Percentiles rank a stretch among this genome's conserved stretches.
These are phyloP conservation scores for Phallus indusiatus DNA, from an alignment of 768 basidiomycete genomes.

Conservation along the genomic window DNA sequence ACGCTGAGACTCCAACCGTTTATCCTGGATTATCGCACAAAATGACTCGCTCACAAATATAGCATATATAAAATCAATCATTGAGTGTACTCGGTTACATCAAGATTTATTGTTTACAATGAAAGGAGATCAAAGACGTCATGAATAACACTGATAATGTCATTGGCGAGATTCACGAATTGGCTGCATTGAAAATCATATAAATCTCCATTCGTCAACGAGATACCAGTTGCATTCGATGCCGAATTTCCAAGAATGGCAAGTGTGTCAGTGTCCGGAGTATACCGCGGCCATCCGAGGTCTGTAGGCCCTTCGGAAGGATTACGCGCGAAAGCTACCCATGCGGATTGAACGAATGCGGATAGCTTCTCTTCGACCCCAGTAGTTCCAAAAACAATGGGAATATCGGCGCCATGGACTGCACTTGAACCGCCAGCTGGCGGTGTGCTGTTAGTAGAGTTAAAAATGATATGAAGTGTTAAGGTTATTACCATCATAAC, in stretches of 20 bases:
- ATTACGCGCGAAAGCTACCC: conserved; percentile 33
- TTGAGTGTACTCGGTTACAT: too few relatives aligned
- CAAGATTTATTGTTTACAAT: too few relatives aligned
- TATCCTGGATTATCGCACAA: too few relatives aligned
- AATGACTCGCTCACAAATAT: too few relatives aligned
- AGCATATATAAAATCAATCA: too few relatives aligned
- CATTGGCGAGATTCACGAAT: too few relatives aligned
- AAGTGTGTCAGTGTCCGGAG: conserved; percentile 24
- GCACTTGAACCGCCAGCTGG: conserved; percentile 15
- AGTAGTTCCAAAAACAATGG: conserved; percentile 26
- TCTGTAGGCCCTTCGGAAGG: conserved; percentile 21
- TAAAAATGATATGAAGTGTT: background rate
- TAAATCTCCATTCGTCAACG: background rate
- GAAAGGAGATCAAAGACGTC: too few relatives aligned
- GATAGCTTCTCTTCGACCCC: conserved; percentile 22
- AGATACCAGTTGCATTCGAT: background rate
- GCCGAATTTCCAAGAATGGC: background rate
- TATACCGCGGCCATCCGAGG: conserved; percentile 20
- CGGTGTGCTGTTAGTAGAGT: background rate
- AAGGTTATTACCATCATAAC: background rate
- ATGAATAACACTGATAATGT: too few relatives aligned
- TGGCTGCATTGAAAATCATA: background rate
- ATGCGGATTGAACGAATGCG: conserved; percentile 26
- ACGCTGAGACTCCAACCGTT: too few relatives aligned
- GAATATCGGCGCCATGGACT: conserved; percentile 30